phyloP scores from a whole-genome alignment of 257 asterid species.

The Solanum gandarillasii region DNA sequence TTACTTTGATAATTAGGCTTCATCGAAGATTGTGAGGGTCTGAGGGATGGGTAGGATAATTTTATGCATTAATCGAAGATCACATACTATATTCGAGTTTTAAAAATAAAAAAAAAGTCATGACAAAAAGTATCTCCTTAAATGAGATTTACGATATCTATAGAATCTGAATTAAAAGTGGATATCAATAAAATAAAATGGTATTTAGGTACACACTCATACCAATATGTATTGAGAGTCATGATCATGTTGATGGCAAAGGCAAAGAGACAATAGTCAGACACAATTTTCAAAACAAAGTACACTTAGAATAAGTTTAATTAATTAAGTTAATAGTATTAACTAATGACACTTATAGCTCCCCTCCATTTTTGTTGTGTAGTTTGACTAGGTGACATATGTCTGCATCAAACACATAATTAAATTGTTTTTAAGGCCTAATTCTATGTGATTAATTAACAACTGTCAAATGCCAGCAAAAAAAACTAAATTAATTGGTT shows the following conservation, averaged over 20 bases:
- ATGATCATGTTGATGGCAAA: neutral
- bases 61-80: neutral
- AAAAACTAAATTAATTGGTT: neutral
- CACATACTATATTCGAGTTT: neutral
- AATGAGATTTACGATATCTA: neutral
- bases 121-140: neutral
- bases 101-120: too few species aligned
- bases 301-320: neutral
- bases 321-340: neutral
- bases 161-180: neutral
- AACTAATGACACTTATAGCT: neutral
- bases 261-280: neutral
- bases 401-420: neutral
- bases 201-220: neutral
- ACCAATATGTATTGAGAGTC: neutral
- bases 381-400: constrained; percentile 7
- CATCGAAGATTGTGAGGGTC: neutral
- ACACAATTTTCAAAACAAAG: neutral
- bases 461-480: neutral
- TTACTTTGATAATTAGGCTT: neutral
- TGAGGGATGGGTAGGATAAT: neutral
- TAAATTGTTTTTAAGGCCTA: neutral
- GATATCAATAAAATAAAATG: neutral
- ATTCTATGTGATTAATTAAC: neutral
- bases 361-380: neutral